A percentile compares a stretch with the other conserved stretches of the same genome.
phyloP scores from a whole-genome alignment of 2,329 filamentous ascomycete genomes.

The Chaetomium sp. region DNA sequence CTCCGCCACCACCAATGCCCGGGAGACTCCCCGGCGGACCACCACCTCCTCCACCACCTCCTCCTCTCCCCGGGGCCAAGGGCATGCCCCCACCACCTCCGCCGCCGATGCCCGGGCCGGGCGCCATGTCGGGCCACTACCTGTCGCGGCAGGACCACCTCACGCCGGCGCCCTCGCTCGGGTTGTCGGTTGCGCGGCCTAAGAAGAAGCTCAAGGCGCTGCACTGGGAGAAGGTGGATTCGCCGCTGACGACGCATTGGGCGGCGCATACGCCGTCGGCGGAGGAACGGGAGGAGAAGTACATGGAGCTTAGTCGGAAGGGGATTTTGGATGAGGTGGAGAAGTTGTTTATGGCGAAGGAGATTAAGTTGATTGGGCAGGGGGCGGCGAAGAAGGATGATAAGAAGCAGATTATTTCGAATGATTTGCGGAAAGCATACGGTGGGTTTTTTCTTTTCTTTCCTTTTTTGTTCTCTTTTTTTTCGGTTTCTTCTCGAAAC shows the following conservation, averaged over 20 bases:
- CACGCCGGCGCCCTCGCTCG: constrained; percentile 50
- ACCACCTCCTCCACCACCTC: constrained; percentile 34
- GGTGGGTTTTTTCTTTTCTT: constrained; percentile 41
- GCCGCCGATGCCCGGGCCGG: constrained; percentile 54
- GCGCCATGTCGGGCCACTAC: constrained; percentile 68
- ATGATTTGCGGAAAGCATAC: constrained; percentile 81
- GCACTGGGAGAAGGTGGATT: constrained; percentile 98
- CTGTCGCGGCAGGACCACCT: constrained; percentile 57
- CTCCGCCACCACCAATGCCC: constrained; percentile 34
- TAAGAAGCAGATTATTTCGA: constrained; percentile 95
- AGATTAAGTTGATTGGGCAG: constrained; percentile 79
- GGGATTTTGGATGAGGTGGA: constrained; percentile 97
- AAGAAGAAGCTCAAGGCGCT: constrained; percentile 99
- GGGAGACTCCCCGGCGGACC: constrained; percentile 28
- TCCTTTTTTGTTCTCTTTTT: too few species aligned
- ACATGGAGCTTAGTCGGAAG: constrained; percentile 84
- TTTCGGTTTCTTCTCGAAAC: too few species aligned
- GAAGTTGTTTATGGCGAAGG: constrained; percentile 94
- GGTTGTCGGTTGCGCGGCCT: constrained; percentile 74
- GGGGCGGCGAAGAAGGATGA: constrained; percentile 72
- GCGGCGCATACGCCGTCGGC: constrained; percentile 78
- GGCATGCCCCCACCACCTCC: constrained; percentile 39
- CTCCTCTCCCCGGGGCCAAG: constrained; percentile 32
- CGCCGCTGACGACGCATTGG: constrained; percentile 88
- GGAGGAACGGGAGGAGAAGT: constrained; percentile 90